Base-by-base conservation (phyloP, 2,329 filamentous ascomycete genomes). In the Xylaria sp. region DNA sequence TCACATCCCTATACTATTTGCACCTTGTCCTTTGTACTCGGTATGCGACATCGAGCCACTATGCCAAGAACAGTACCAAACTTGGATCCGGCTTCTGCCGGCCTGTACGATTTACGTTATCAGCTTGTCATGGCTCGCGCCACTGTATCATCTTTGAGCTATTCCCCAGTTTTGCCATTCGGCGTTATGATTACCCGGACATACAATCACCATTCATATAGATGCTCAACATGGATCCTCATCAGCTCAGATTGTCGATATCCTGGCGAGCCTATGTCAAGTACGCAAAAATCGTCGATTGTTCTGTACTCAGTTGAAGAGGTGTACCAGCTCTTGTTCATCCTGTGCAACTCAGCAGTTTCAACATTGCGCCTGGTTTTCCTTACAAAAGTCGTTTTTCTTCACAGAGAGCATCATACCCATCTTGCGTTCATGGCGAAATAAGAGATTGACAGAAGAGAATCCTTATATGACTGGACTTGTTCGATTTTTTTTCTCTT, bases 361-460 rank as follows among this genome's bases (percentile, higher is more conserved):
- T 61, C 34, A 13, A 13, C 44, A 58, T 61, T 52, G 44, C 60
- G 31, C 61, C 65, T 25, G 52, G 34, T 39, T 60, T 60, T 52
- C 28, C 56, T 58, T 34, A 56, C 25, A 70, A 67, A 69, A 72
- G 59, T 63, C 60, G 44, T 65, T 63, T 23, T 58, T 66, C 56
- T 63, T 67, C 28, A 23, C 46, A 60, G 39, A 62, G 61, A 62
- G 61, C 59, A 60, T 71, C 66, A 72, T 71, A 71, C 71, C 71
- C 71, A 65, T 54, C 28, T 62, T 64, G 66, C 55, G 61, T 69
- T 69, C 50, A 64, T 52, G 50, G 46, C 37, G 58, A 59, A 61
- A 50, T 31, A 60, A 62, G 57, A 48, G 13, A 48, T n/a, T 51
- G 28, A 31, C 64, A 63, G 50, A 23, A 44, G 46, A 64, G 41